These are phyloP conservation scores for Trichoderma koningii DNA, from an alignment of 2,329 filamentous ascomycete genomes.

Conservation along the genomic window DNA sequence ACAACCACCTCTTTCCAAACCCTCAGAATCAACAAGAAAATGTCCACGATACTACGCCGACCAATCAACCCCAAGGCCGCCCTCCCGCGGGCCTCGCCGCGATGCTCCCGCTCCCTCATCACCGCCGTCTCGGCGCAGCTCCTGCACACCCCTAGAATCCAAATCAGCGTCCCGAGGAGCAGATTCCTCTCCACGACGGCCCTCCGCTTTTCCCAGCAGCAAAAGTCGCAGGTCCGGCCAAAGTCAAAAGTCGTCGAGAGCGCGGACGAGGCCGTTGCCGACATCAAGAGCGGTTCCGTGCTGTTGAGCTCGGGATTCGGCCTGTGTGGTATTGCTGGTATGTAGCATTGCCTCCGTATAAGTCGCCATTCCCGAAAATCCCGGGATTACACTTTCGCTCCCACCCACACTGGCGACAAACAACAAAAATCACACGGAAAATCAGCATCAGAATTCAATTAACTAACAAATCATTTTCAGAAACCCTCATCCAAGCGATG, in stretches of 20 bases:
- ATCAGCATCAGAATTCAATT: too few relatives aligned
- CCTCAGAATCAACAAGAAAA: background rate
- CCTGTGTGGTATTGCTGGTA: constrained; percentile 74
- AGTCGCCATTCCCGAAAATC: background rate
- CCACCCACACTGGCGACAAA: background rate
- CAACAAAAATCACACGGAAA: background rate
- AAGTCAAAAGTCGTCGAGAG: constrained; percentile 53
- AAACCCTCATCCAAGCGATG: constrained; percentile 72
- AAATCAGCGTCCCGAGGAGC: background rate
- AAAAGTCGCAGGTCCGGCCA: constrained; percentile 32
- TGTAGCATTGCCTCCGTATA: constrained; percentile 29
- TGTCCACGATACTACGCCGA: constrained; percentile 17
- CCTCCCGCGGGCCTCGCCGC: background rate
- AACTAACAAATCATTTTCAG: constrained; percentile 40
- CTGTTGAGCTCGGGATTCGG: constrained; percentile 79
- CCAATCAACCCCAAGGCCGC: constrained; percentile 19
- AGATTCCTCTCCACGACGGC: constrained; percentile 19
- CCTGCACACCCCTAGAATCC: constrained; percentile 1
- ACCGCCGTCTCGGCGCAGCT: constrained; percentile 1
- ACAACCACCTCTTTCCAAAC: too few relatives aligned
- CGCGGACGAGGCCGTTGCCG: constrained; percentile 69
- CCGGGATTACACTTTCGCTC: background rate
- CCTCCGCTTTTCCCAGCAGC: constrained; percentile 21
- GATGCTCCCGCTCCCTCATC: constrained; percentile 1
- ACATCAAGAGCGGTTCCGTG: constrained; percentile 69